Base-by-base conservation (phyloP, 768 basidiomycete species). In the Suillus paluster region DNA sequence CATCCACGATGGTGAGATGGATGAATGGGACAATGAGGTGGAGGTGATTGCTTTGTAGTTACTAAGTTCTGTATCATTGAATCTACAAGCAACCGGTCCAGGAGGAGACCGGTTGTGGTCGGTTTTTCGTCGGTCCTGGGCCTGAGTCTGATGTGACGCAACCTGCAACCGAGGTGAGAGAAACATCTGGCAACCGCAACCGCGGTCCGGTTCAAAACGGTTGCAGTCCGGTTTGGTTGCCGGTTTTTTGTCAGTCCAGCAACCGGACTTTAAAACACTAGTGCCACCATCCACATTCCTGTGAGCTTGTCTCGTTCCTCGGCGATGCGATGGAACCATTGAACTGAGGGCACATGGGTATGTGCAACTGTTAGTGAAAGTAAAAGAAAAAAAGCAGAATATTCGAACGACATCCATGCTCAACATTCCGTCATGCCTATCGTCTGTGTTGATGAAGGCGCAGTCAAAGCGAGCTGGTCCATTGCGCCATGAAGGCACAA, bases 291-390 rank as follows among this genome's bases (percentile, higher is more conserved):
- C 6, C 30, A 30, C 6, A 30, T 67, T 7, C 69, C 66, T 2
- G 68, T 74, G 5, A 58, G n/a, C 4, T 56, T 15, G 55, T 71
- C 67, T 6, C 70, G 72, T 11, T 33, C 23, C 0, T 67, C 53
- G 2, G 56, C 55, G 1, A 59, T 59, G 19, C 41, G 27, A 21
- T 63, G n/a, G 53, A 71, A 67, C 70, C 70, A 71, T 14, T 69
- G 56, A 19, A 71, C 64, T n/a, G 4, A 71, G 53, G 3, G 64
- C 63, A 45, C 70, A 71, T 5, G 59, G 59, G 30, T 65, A 66
- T n/a, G 6, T 36, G 4, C n/a, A 11, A 45, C 44, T 42, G 25
- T 61, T 57, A n/a, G 64, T 44, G n/a, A 54, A 49, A 12, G 6
- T 46, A 41, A 67, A 67, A 9, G 66, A 69, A 39, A 67, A 64